phyloP scores from a whole-genome alignment of 2,329 filamentous ascomycete genomes.

The Lachnellula subtilissima region DNA sequence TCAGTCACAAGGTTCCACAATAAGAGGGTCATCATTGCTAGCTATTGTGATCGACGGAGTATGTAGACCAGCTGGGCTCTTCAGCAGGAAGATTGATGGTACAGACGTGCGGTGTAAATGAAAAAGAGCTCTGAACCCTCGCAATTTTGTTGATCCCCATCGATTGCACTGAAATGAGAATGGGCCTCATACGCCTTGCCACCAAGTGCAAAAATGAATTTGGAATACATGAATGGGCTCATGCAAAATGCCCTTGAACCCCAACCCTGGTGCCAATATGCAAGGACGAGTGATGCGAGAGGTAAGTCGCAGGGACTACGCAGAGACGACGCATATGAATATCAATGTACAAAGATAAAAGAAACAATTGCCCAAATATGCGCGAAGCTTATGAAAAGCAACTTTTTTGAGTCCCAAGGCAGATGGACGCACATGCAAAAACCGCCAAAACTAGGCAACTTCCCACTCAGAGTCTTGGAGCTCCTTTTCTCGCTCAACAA shows the following conservation, averaged over 20 bases:
- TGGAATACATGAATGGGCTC: constrained; percentile 15
- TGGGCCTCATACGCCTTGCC: constrained; percentile 22
- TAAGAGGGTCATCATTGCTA: neutral
- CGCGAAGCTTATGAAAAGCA: neutral
- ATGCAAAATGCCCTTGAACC: constrained; percentile 19
- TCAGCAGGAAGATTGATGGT: constrained; percentile 5
- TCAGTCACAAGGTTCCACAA: neutral
- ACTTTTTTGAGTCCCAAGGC: neutral
- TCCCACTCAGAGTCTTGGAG: constrained; percentile 31
- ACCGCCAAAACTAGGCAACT: constrained; percentile 21
- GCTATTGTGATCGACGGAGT: neutral
- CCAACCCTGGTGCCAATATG: constrained; percentile 18
- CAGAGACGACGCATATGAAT: constrained; percentile 8
- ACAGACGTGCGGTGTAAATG: constrained; percentile 5
- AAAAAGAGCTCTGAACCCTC: constrained; percentile 14
- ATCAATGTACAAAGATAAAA: constrained; percentile 20
- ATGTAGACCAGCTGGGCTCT: neutral
- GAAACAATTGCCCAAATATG: constrained; percentile 1
- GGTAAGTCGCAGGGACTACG: constrained; percentile 2
- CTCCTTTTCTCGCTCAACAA: constrained; percentile 18
- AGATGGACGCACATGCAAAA: neutral
- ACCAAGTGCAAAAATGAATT: constrained; percentile 10
- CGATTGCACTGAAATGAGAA: constrained; percentile 9
- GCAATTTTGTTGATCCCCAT: constrained; percentile 14
- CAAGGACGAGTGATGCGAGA: constrained; percentile 12